A percentile compares a stretch with the other conserved stretches of the same genome.
Conservation (phyloP, 179 eudicot species). For the Vitellaria paradoxa region DNA sequence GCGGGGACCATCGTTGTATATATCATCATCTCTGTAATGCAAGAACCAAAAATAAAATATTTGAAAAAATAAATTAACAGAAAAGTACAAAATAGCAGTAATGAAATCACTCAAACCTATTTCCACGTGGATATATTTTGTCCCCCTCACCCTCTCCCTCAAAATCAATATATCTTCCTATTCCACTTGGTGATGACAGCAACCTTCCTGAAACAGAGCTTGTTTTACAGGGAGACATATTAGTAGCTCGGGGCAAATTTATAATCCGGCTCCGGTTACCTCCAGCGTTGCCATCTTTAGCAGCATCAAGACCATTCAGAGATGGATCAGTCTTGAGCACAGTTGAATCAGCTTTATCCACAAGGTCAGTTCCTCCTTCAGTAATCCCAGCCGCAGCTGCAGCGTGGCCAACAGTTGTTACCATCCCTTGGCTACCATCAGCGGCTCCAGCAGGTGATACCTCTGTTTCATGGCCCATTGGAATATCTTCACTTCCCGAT, state of each 20-base stretch:
- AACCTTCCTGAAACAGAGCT: slow-evolving; percentile 16
- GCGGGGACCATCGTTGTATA: slow-evolving; percentile 23
- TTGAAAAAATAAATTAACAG: not conserved
- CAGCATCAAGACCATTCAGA: slow-evolving; percentile 13
- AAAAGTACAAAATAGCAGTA: not conserved
- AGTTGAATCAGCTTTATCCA: slow-evolving; percentile 11
- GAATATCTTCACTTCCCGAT: slow-evolving; percentile 11
- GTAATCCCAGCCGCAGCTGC: not conserved
- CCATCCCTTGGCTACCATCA: slow-evolving; percentile 13
- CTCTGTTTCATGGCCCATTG: slow-evolving; percentile 12
- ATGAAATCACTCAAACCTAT: slow-evolving; percentile 20
- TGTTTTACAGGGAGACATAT: slow-evolving; percentile 21
- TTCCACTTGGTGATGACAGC: slow-evolving; percentile 17
- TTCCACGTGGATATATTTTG: slow-evolving; percentile 16
- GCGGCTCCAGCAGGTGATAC: slow-evolving; percentile 14
- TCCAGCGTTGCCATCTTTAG: slow-evolving; percentile 28
- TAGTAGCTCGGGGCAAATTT: slow-evolving; percentile 31
- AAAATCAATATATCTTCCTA: slow-evolving; percentile 26
- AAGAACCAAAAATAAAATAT: not conserved
- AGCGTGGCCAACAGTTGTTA: slow-evolving; percentile 8
- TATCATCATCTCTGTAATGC: slow-evolving; percentile 25
- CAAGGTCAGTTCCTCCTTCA: slow-evolving; percentile 4
- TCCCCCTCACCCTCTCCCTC: slow-evolving; percentile 16
- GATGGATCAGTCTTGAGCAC: slow-evolving; percentile 16
- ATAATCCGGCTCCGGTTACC: slow-evolving; percentile 35